These are phyloP conservation scores for Globisporangium spiculum DNA, from an alignment of 352 stramenopile species.

Conservation along the genomic window DNA sequence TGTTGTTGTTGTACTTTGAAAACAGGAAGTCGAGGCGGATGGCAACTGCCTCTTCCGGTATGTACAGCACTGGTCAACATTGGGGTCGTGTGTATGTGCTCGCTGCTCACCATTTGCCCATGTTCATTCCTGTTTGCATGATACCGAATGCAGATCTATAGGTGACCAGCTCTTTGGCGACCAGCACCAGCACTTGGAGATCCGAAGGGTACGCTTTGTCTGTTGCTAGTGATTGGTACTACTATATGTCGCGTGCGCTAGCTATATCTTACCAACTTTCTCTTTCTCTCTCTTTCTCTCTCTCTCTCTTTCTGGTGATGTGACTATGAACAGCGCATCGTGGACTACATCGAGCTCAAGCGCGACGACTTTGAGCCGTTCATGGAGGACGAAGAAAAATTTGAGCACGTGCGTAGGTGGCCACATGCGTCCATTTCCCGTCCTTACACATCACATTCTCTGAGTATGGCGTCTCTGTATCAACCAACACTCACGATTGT, in stretches of 20 bases:
- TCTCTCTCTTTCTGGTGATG: too few relatives aligned
- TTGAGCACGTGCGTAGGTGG: conserved; percentile 57
- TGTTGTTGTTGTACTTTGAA: not conserved
- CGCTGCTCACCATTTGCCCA: not conserved
- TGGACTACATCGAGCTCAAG: conserved; percentile 71
- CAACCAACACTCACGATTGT: not conserved
- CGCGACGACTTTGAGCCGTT: conserved; percentile 80
- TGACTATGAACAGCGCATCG: conserved; percentile 41
- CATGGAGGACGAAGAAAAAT: conserved; percentile 87
- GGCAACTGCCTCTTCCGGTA: conserved; percentile 86
- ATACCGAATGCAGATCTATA: conserved; percentile 35
- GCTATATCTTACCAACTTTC: too few relatives aligned
- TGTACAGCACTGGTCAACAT: not conserved
- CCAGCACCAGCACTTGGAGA: conserved; percentile 57
- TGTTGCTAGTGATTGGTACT: not conserved
- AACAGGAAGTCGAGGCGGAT: conserved; percentile 73
- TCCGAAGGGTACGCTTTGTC: conserved; percentile 47
- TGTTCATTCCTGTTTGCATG: not conserved
- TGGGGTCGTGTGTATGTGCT: conserved; percentile 21
- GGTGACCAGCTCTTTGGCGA: conserved; percentile 75
- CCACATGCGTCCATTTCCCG: not conserved
- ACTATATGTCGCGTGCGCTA: not conserved
- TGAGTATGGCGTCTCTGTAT: not conserved
- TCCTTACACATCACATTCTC: not conserved
- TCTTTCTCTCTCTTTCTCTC: too few relatives aligned